Conservation (phyloP, 805 yeast genomes). For the Saturnispora sekii region DNA sequence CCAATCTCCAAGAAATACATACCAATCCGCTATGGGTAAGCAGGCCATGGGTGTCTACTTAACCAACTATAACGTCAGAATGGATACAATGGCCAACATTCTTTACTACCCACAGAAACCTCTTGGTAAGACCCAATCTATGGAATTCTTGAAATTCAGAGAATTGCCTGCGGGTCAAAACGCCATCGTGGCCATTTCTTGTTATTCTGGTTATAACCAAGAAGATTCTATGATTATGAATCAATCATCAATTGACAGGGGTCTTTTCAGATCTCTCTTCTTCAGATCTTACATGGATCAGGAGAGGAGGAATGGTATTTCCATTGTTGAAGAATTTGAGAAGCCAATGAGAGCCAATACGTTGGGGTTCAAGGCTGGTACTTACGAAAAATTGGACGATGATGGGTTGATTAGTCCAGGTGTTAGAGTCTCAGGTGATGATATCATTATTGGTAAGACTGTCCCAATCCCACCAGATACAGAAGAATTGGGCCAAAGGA, state of each 20-base stretch:
- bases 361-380: slow-evolving; percentile 91
- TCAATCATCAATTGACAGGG: slow-evolving; percentile 94
- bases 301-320: slow-evolving; percentile 97
- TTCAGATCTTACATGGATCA: slow-evolving; percentile 98
- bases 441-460: slow-evolving; percentile 96
- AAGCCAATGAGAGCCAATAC: slow-evolving; percentile 95
- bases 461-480: slow-evolving; percentile 99
- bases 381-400: slow-evolving; percentile 95
- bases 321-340: slow-evolving; percentile 95
- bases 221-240: slow-evolving; percentile 99
- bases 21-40: slow-evolving; percentile 99
- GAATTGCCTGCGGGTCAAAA: slow-evolving; percentile 99
- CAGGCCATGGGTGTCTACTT: slow-evolving; percentile 99
- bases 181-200: slow-evolving; percentile 95
- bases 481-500: slow-evolving; percentile 97
- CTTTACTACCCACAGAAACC: slow-evolving; percentile 97
- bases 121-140: slow-evolving; percentile 92
- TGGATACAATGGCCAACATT: slow-evolving; percentile 99
- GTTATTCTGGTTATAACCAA: slow-evolving; percentile 98
- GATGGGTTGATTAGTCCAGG: slow-evolving; percentile 98
- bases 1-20: slow-evolving; percentile 98
- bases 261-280: slow-evolving; percentile 89
- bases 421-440: slow-evolving; percentile 97
- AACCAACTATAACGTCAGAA: slow-evolving; percentile 90
- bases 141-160: slow-evolving; percentile 95